These are phyloP conservation scores for Melanogaster broomeanus DNA, from an alignment of 768 basidiomycete species.

Conservation along the genomic window DNA sequence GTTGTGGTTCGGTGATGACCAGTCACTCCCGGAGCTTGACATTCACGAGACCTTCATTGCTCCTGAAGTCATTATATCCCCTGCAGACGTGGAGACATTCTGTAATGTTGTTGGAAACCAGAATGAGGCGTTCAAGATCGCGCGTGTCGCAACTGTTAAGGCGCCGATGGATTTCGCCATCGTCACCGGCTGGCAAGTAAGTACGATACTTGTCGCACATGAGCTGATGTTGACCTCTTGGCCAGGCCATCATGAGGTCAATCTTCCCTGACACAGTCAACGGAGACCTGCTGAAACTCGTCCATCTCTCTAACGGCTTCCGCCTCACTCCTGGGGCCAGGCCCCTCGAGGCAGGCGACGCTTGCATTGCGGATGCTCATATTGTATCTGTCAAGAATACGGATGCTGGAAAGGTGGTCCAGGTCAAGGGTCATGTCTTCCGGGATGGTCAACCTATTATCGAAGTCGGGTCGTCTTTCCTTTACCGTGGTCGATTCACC, in stretches of 20 bases:
- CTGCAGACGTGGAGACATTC: slow-evolving; percentile 81
- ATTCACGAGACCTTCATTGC: slow-evolving; percentile 83
- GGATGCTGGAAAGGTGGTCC: slow-evolving; percentile 91
- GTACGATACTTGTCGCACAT: slow-evolving; percentile 24
- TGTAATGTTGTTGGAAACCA: slow-evolving; percentile 94
- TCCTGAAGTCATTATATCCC: slow-evolving; percentile 81
- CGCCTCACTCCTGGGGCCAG: slow-evolving; percentile 77
- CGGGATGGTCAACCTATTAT: slow-evolving; percentile 81
- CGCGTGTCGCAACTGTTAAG: slow-evolving; percentile 63
- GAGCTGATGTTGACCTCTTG: slow-evolving; percentile 4
- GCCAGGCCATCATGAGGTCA: slow-evolving; percentile 96
- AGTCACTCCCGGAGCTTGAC: slow-evolving; percentile 73
- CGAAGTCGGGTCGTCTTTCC: slow-evolving; percentile 92
- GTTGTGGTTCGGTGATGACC: slow-evolving; percentile 92
- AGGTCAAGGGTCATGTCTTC: slow-evolving; percentile 81
- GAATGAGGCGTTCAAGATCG: slow-evolving; percentile 84
- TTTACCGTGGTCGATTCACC: slow-evolving; percentile 92
- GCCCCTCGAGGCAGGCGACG: slow-evolving; percentile 81
- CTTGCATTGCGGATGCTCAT: slow-evolving; percentile 86
- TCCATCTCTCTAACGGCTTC: slow-evolving; percentile 98
- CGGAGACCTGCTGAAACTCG: slow-evolving; percentile 92
- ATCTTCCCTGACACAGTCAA: slow-evolving; percentile 94
- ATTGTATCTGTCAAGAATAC: slow-evolving; percentile 90
- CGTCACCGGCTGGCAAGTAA: slow-evolving; percentile 96
- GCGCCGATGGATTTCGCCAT: slow-evolving; percentile 99